These are phyloP conservation scores for Hypoxylon fuscum DNA, from an alignment of 495 filamentous ascomycete genomes.

Conservation along the genomic window DNA sequence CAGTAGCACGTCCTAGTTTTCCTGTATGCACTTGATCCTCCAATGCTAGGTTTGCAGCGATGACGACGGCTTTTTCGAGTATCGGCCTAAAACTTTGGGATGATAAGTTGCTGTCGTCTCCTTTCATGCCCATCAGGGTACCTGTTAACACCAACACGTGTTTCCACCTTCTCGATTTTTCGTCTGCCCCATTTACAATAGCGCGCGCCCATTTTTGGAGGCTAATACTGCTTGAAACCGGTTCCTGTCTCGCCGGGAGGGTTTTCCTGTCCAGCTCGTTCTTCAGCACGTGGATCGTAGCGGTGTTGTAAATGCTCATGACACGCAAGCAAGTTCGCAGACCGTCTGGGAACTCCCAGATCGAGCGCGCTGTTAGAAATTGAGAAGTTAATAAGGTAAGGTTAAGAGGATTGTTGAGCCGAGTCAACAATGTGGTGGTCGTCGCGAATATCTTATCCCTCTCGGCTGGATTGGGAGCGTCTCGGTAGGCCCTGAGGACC, in stretches of 20 bases:
- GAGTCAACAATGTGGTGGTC: conserved; percentile 81
- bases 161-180: conserved; percentile 85
- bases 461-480: conserved; percentile 56
- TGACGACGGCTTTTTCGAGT: conserved; percentile 79
- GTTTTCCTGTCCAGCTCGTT: conserved; percentile 64
- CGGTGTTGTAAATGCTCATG: conserved; percentile 88
- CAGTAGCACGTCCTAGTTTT: conserved; percentile 64
- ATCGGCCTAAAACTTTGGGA: conserved; percentile 70
- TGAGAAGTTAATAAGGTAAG: conserved; percentile 90
- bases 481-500: conserved; percentile 61
- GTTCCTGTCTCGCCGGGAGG: conserved; percentile 43
- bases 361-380: conserved; percentile 81
- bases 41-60: conserved; percentile 80
- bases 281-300: conserved; percentile 70
- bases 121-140: conserved; percentile 82
- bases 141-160: conserved; percentile 84
- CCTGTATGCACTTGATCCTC: conserved; percentile 58
- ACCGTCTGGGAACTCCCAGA: conserved; percentile 81
- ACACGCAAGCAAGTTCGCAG: conserved; percentile 77
- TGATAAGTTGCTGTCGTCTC: conserved; percentile 69
- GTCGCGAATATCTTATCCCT: conserved; percentile 74
- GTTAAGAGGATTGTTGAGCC: conserved; percentile 89
- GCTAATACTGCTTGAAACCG: conserved; percentile 58
- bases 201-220: conserved; percentile 86
- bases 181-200: conserved; percentile 83